Conservation (phyloP, 1,284 basidiomycete genomes). For the Golubevia pallescens region DNA sequence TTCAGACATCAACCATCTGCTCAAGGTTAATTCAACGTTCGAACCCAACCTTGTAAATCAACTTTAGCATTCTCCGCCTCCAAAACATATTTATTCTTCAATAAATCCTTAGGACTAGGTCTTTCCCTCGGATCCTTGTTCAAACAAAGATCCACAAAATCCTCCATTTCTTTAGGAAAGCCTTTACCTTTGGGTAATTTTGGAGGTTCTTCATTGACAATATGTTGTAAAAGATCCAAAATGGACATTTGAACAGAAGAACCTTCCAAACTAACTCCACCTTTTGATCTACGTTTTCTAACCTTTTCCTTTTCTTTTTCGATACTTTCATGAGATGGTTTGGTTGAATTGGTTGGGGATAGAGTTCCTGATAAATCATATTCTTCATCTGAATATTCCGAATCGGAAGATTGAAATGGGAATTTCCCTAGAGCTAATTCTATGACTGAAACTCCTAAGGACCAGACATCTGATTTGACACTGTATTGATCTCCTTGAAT, state of each 20-base stretch:
- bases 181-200: slow-evolving; percentile 33
- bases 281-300: slow-evolving; percentile 51
- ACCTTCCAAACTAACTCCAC: slow-evolving; percentile 78
- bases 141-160: slow-evolving; percentile 52
- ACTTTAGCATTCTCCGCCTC: slow-evolving; percentile 29
- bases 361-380: slow-evolving; percentile 46
- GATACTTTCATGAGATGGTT: slow-evolving; percentile 13
- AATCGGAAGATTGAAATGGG: slow-evolving; percentile 75
- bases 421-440: slow-evolving; percentile 92
- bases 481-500: slow-evolving; percentile 98
- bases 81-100: slow-evolving; percentile 34
- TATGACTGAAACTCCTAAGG: slow-evolving; percentile 90
- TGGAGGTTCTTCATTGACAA: slow-evolving; percentile 75
- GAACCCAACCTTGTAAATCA: slow-evolving; percentile 40
- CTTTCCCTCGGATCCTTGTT: slow-evolving; percentile 48
- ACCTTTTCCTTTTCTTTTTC: slow-evolving; percentile 69
- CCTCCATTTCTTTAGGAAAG: slow-evolving; percentile 43
- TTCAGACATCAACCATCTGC: no score
- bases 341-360: slow-evolving; percentile 39
- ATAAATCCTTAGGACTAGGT: slow-evolving; percentile 55
- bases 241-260: slow-evolving; percentile 95
- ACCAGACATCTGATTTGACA: slow-evolving; percentile 98
- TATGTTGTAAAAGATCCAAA: slow-evolving; percentile 92
- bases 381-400: background rate
- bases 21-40: slow-evolving; percentile 4